Base-by-base conservation (phyloP, 495 filamentous ascomycete species). In the Coniosporium apollinis region DNA sequence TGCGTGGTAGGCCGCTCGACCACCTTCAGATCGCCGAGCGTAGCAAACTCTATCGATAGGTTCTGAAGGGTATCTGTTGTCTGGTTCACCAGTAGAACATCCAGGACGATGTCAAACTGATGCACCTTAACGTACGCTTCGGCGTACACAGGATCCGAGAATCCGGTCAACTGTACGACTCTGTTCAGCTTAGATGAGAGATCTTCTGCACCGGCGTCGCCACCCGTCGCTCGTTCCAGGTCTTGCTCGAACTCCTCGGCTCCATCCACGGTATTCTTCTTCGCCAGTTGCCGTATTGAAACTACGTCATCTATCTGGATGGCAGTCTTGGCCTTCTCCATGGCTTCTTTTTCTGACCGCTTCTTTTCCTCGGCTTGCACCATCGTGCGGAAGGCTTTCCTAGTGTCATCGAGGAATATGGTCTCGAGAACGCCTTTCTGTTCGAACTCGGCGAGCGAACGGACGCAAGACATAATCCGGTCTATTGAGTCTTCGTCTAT, bases 111-210 rank as follows among this genome's bases (percentile, higher is more conserved):
- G 48, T 99, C 91, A 55, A 99, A 99, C 52, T 96, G 91, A 58
- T 96, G 87, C 4, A 96, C 91, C 47, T 92, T 92, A 50, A 99
- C 86, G 46, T 96, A 96, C 15, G 91, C 91, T 59, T 99, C 91
- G 18, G 82, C 91, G 48, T 99, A 99, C 8, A 99, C 91, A 4
- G 91, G 74, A 49, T 99, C 91, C 1, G 91, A 96, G 70, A 99
- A 99, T 36, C 91, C 91, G 17, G 91, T 99, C 28, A 99, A 70
- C 53, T 96, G 91, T 10, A 96, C 91, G 19, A 99, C 89, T 10
- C 89, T 71, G 65, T 79, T 93, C 35, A 99, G 68, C 57, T 99
- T 99, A 33, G 83, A 91, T 10, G 83, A 72, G 0, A 91, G 68
- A 46, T 92, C 84, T 50, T 93, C 91, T 5, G 76, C 70, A 6